phyloP scores from a whole-genome alignment of 768 basidiomycete genomes.

The Hypholoma sublateritium region DNA sequence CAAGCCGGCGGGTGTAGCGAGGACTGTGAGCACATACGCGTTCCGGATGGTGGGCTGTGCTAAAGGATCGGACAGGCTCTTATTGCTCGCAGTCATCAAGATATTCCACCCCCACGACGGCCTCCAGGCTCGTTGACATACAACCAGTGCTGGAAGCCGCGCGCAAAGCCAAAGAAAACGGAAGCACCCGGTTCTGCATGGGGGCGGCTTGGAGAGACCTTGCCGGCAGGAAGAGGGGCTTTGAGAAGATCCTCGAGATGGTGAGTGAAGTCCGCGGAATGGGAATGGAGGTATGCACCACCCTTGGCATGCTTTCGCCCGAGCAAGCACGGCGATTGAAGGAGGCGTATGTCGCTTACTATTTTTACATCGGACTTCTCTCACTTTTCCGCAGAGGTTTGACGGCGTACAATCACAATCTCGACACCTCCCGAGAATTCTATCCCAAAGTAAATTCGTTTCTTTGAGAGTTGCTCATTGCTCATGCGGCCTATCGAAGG shows the following conservation, averaged over 20 bases:
- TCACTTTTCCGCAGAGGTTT: constrained; percentile 58
- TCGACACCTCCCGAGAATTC: constrained; percentile 96
- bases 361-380: not conserved
- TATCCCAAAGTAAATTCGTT: constrained; percentile 71
- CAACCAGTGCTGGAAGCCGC: constrained; percentile 94
- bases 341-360: constrained; percentile 67
- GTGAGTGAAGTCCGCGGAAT: constrained; percentile 87
- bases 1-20: constrained; percentile 93
- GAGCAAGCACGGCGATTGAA: constrained; percentile 92
- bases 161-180: constrained; percentile 91
- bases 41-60: not conserved
- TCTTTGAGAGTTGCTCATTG: not conserved
- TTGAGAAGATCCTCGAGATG: constrained; percentile 92
- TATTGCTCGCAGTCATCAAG: constrained; percentile 98
- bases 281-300: constrained; percentile 99
- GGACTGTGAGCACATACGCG: constrained; percentile 64
- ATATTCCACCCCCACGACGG: constrained; percentile 86
- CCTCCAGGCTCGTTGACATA: constrained; percentile 82
- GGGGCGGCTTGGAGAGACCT: constrained; percentile 98
- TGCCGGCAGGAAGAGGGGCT: constrained; percentile 88
- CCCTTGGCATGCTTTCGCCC: constrained; percentile 93
- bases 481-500: constrained; percentile 42
- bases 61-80: constrained; percentile 54
- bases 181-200: constrained; percentile 98
- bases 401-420: constrained; percentile 98